Evolutionary conservation across 129 eudicot species (phyloP), one percentile per base, ranked within the genome.

Genomic region (Calendula officinalis): DNA sequence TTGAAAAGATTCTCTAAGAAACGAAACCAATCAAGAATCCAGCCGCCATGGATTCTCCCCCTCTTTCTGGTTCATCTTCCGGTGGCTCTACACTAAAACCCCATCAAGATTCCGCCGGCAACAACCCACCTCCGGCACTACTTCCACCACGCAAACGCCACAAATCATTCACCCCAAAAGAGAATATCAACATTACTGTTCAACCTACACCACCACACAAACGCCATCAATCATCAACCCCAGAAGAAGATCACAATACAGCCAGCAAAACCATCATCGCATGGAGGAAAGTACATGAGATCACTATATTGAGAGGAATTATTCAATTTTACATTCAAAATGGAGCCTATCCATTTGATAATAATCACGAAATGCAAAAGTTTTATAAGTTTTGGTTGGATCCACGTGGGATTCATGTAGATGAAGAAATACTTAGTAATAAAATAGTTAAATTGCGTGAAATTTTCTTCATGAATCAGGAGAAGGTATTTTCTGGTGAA

Each of bases 111-210:
- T n/a, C 52, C 52, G 6, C 22, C 52, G 6, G 0, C 3, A n/a
- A n/a, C 15, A 46, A 14, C 33, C 56, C 56, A 50, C 56, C 16
- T 16, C 52, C 52, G 14, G 7, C 52, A 0, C 56, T 30, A 50
- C 56, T 50, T 16, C 52, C 52, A 46, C 52, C 52, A 0, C 52
- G 52, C 52, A 46, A 46, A 13, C 52, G 52, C 52, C 52, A 46
- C 45, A 41, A 6, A 46, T 0, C n/a, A 15, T 11, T 46, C 14
- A n/a, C 51, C 51, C 58, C 37, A 53, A 53, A 27, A 53, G n/a
- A 53, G 12, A n/a, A 30, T 16, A 53, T 22, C 35, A 22, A 27
- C 34, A 30, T 53, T 35, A 22, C 13, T n/a, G 4, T 8, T 53
- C 37, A 52, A 15, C 22, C 37, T 5, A 52, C 6, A 4, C 34